phyloP scores from a whole-genome alignment of 768 basidiomycete species.

The Fomitopsis pulvina region DNA sequence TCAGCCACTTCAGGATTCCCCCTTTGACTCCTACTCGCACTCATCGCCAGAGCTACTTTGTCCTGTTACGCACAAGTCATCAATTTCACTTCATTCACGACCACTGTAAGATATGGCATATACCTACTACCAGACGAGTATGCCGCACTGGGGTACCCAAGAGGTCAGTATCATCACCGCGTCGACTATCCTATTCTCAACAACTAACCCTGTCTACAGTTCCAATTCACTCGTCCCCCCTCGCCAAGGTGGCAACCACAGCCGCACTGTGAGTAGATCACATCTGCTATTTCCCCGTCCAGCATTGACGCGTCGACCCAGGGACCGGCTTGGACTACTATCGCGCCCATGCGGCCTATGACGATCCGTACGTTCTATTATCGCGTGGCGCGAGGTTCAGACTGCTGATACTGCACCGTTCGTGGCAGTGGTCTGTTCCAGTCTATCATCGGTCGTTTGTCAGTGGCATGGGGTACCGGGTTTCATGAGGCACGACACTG shows the following conservation, averaged over 20 bases:
- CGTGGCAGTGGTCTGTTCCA: constrained; percentile 28
- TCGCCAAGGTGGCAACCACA: constrained; percentile 36
- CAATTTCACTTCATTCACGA: not conserved
- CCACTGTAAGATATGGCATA: constrained; percentile 1
- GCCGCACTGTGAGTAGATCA: constrained; percentile 41
- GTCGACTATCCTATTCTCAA: not conserved
- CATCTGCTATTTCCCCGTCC: constrained; percentile 24
- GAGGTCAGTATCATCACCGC: constrained; percentile 23
- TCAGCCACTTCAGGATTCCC: too few species aligned
- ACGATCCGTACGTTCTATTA: constrained; percentile 45
- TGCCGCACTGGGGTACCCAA: constrained; percentile 41
- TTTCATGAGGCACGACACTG: constrained; percentile 55
- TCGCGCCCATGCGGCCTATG: constrained; percentile 50
- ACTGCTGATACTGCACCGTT: too few species aligned
- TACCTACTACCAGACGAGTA: constrained; percentile 17
- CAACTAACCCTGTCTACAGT: constrained; percentile 10
- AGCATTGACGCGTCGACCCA: constrained; percentile 17
- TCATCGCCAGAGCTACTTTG: too few species aligned
- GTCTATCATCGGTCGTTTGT: constrained; percentile 27
- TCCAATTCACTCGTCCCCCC: constrained; percentile 29
- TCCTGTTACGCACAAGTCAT: too few species aligned
- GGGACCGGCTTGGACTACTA: constrained; percentile 62
- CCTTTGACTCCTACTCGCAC: too few species aligned
- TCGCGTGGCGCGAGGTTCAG: not conserved
- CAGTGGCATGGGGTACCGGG: constrained; percentile 36